Base-by-base conservation (phyloP, 495 filamentous ascomycete genomes). In the Penicillium coffeae region DNA sequence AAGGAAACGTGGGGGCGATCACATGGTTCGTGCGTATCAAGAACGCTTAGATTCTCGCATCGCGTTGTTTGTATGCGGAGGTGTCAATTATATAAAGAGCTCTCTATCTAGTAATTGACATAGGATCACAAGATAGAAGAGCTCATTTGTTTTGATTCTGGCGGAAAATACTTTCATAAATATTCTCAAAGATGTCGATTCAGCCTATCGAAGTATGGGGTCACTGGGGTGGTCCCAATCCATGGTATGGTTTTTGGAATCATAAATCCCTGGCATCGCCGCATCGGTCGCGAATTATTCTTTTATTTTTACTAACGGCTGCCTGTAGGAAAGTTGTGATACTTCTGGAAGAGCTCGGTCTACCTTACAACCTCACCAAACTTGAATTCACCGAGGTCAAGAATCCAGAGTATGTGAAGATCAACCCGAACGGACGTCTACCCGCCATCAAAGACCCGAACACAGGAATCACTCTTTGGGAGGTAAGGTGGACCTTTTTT, bases 341-440 rank as follows among this genome's bases (percentile, higher is more conserved):
- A 16, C 3, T 39, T 15, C 37, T 39, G 3, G 37, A 39, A 39
- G 37, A 39, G 8, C 37, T 39, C 1, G 37, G 8, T 18, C 37
- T 39, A 9, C 37, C 37, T 16, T 39, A 39, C 18, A 8, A 39
- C 8, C 37, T 39, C 12, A 4, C 4, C 5, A 4, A 5, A 30
- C 5, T 41, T n/a, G 44, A 46, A 8, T 46, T 46, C 16, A n/a
- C 33, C 44, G 44, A 46, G n/a, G 20, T 46, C 44, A 46, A 46
- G n/a, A 21, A 14, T 5, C 34, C 44, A 1, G 33, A 38, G 3
- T 46, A 46, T 15, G 8, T 25, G 15, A 19, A 13, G 15, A 8
- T 46, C 19, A 46, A 37, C 19, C 44, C 44, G 19, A 46, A 46
- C 34, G 44, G 44, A 8, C 44, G 44, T 12, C 16, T 46, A 1